Evolutionary conservation across 345 rosid species (phyloP).

Genomic region (Eucalyptus leucophloia): DNA sequence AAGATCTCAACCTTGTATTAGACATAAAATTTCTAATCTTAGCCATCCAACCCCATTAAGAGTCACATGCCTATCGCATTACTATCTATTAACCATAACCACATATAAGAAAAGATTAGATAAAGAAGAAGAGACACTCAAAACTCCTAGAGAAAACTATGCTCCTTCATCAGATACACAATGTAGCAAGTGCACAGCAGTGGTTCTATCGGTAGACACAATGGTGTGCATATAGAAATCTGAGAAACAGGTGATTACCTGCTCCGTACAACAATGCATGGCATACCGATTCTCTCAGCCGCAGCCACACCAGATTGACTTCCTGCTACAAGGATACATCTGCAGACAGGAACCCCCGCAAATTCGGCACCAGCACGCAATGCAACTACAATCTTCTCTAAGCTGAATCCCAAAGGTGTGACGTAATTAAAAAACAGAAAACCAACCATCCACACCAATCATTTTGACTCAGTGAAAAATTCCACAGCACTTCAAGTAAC

Average conservation of each 20-base stretch:
- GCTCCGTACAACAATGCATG: slow-evolving; percentile 78
- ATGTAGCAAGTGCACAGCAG: background rate
- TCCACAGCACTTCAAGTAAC: background rate
- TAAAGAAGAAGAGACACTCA: background rate
- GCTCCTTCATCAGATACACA: background rate
- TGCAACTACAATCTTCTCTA: slow-evolving; percentile 66
- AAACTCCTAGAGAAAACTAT: background rate
- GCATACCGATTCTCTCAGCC: slow-evolving; percentile 80
- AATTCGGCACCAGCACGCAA: slow-evolving; percentile 86
- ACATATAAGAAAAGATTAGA: background rate
- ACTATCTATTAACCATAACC: background rate
- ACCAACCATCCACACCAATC: background rate
- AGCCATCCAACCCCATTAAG: background rate
- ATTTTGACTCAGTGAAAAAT: background rate
- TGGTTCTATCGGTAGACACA: background rate
- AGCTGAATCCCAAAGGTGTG: slow-evolving; percentile 10
- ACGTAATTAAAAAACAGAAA: background rate
- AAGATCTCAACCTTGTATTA: background rate
- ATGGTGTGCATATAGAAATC: background rate
- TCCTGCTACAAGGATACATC: slow-evolving; percentile 82
- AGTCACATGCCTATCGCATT: background rate
- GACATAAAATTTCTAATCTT: background rate
- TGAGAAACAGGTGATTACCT: slow-evolving; percentile 28
- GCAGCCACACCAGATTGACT: slow-evolving; percentile 70
- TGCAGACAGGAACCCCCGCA: slow-evolving; percentile 35